Conservation (phyloP, 768 basidiomycete genomes). For the Clathrus columnatus region DNA sequence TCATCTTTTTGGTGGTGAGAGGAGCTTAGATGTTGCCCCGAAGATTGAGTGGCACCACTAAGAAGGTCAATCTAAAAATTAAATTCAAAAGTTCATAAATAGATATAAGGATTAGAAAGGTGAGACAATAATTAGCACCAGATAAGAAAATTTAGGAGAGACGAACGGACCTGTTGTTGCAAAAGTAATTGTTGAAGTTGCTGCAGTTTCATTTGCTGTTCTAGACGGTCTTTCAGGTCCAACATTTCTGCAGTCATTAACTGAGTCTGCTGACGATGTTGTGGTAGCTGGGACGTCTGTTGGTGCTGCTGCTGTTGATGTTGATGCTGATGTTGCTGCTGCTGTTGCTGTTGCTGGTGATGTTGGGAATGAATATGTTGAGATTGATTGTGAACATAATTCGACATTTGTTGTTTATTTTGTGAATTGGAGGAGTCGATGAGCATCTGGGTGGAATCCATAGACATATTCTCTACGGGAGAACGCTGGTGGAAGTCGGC, state of each 20-base stretch:
- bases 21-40: slow-evolving; percentile 25
- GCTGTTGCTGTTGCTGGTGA: slow-evolving; percentile 9
- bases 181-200: slow-evolving; percentile 79
- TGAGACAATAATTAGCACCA: not conserved
- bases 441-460: not conserved
- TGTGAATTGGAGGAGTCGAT: not conserved
- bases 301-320: not conserved
- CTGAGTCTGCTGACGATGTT: not conserved
- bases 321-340: slow-evolving; percentile 5
- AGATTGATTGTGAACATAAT: not conserved
- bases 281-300: not conserved
- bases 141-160: not conserved
- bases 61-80: slow-evolving; percentile 63
- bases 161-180: slow-evolving; percentile 68
- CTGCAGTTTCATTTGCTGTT: slow-evolving; percentile 60
- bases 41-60: slow-evolving; percentile 31
- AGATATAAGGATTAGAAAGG: slow-evolving; percentile 4
- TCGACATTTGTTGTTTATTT: not conserved
- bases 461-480: not conserved
- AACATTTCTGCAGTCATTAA: slow-evolving; percentile 6
- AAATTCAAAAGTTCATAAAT: slow-evolving; percentile 12
- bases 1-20: slow-evolving; percentile 21
- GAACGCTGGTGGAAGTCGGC: slow-evolving; percentile 1
- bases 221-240: slow-evolving; percentile 17
- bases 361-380: not conserved